Percentiles rank a stretch among this genome's conserved stretches.
Conservation (phyloP, 768 basidiomycete genomes). For the Mycena olivaceomarginata region DNA sequence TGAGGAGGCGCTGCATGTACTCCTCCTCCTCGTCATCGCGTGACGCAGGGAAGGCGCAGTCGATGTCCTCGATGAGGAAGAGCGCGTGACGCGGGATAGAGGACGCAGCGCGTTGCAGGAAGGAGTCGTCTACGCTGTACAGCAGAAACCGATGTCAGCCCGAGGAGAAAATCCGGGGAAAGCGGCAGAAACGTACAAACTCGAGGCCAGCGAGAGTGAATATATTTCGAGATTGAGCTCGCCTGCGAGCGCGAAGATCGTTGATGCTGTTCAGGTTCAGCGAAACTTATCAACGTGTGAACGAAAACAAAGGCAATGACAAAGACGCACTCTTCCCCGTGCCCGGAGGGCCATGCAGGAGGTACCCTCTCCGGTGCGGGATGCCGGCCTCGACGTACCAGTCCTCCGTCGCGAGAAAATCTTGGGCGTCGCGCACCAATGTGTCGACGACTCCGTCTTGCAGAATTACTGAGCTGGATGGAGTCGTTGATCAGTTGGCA, state of each 20-base stretch:
- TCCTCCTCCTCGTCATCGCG: conserved; percentile 63
- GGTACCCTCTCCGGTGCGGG: conserved; percentile 58
- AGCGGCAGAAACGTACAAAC: conserved; percentile 28
- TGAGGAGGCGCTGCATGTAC: not conserved
- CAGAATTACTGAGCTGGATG: conserved; percentile 52
- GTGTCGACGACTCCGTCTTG: conserved; percentile 51
- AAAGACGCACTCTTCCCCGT: conserved; percentile 53
- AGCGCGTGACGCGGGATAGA: conserved; percentile 54
- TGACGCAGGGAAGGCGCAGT: conserved; percentile 60
- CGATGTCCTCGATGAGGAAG: conserved; percentile 62
- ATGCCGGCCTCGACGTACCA: conserved; percentile 59
- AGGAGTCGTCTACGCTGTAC: conserved; percentile 53
- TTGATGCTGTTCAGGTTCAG: conserved; percentile 36
- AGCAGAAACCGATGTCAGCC: not conserved
- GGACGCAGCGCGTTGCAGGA: conserved; percentile 51
- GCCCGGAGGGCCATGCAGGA: conserved; percentile 58
- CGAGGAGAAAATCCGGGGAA: not conserved
- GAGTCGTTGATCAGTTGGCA: not conserved
- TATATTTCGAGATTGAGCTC: conserved; percentile 81
- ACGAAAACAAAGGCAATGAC: not conserved
- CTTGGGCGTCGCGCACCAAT: conserved; percentile 54
- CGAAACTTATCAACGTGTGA: conserved; percentile 13
- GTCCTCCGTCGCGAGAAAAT: conserved; percentile 55
- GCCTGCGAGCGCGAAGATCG: conserved; percentile 50
- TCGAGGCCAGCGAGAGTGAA: conserved; percentile 52